Conservation (phyloP, 2,329 filamentous ascomycete species). For the Zasmidium angulare region DNA sequence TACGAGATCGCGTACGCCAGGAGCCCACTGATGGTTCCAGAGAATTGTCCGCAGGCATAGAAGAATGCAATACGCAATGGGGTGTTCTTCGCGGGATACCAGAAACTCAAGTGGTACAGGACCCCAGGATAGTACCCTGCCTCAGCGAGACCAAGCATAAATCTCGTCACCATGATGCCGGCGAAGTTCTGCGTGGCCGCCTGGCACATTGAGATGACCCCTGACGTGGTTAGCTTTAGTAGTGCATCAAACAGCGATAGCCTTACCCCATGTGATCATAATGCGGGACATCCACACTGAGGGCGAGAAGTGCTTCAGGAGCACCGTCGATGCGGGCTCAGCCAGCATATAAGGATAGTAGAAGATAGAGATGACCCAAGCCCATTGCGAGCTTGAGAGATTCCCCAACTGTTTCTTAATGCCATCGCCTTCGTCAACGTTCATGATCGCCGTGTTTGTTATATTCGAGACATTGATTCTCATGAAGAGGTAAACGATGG, state of each 20-base stretch:
- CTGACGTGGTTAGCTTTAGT: neutral
- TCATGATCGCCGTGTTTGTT: slow-evolving; percentile 38
- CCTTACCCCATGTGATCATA: slow-evolving; percentile 28
- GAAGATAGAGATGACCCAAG: slow-evolving; percentile 36
- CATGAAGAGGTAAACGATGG: slow-evolving; percentile 35
- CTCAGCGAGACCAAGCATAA: slow-evolving; percentile 30
- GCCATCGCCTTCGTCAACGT: slow-evolving; percentile 34
- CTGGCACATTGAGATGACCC: slow-evolving; percentile 29
- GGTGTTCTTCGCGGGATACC: slow-evolving; percentile 36
- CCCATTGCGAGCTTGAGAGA: slow-evolving; percentile 34
- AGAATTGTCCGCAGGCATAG: slow-evolving; percentile 37
- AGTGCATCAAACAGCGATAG: neutral
- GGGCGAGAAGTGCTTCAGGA: slow-evolving; percentile 32
- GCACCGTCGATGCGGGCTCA: slow-evolving; percentile 32
- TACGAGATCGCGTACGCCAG: slow-evolving; percentile 42
- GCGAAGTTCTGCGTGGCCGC: slow-evolving; percentile 25
- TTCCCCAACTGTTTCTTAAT: slow-evolving; percentile 37
- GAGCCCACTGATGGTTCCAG: slow-evolving; percentile 42
- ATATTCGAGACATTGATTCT: slow-evolving; percentile 36
- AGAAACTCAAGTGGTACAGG: slow-evolving; percentile 29
- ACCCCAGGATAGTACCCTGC: slow-evolving; percentile 31
- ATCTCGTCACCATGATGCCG: slow-evolving; percentile 23
- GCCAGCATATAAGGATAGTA: slow-evolving; percentile 38
- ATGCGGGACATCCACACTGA: slow-evolving; percentile 30
- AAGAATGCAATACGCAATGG: slow-evolving; percentile 38